phyloP scores from a whole-genome alignment of 495 filamentous ascomycete genomes.

The Gamarada debralockiae region DNA sequence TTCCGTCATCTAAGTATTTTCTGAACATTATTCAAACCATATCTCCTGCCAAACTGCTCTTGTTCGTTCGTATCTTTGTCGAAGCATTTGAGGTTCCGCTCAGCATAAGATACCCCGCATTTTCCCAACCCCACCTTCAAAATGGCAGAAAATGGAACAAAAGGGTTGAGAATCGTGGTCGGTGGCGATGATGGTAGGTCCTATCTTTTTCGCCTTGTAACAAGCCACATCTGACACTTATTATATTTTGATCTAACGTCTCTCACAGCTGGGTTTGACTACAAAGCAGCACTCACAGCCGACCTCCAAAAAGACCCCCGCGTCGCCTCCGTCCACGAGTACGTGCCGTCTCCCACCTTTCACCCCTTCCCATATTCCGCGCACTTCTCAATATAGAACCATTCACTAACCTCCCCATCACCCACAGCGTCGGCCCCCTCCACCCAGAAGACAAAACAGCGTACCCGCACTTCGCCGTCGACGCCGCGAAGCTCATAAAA shows the following conservation, averaged over 20 bases:
- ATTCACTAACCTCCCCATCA: conserved; percentile 60
- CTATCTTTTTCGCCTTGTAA: no score
- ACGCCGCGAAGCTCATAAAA: conserved; percentile 59
- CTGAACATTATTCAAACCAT: no score
- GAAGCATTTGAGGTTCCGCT: neutral
- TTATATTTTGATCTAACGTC: conserved; percentile 40
- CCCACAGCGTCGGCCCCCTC: conserved; percentile 58
- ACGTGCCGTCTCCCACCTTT: conserved; percentile 44
- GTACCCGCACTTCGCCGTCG: conserved; percentile 77
- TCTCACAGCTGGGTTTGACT: conserved; percentile 59
- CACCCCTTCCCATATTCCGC: conserved; percentile 47
- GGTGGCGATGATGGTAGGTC: conserved; percentile 20
- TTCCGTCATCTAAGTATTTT: no score
- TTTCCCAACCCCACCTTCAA: neutral
- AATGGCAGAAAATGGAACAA: conserved; percentile 7
- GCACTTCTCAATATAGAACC: no score
- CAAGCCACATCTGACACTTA: no score
- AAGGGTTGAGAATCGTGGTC: conserved; percentile 23
- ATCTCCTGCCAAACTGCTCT: no score
- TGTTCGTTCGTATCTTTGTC: no score
- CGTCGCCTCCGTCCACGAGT: conserved; percentile 67
- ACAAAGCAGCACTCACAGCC: conserved; percentile 75
- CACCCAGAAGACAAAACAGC: conserved; percentile 67
- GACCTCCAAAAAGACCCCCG: conserved; percentile 63
- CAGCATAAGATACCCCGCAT: conserved; percentile 7